These are phyloP conservation scores for Leccinum longicurvipes DNA, from an alignment of 768 basidiomycete genomes.

Conservation along the genomic window DNA sequence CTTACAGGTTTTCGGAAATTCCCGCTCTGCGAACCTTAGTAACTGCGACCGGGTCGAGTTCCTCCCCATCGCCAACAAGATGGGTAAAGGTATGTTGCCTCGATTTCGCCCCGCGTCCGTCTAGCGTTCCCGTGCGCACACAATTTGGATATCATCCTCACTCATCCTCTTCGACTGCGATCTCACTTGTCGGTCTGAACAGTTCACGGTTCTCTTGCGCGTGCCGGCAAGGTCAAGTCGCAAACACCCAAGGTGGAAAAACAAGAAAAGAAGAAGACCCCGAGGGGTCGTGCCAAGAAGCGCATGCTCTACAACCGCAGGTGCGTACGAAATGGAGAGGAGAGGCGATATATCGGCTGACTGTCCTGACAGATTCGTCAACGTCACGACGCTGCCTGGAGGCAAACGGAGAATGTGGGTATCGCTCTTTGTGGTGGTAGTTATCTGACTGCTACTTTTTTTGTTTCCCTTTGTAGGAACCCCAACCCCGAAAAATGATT, in stretches of 20 bases:
- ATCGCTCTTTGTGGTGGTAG: constrained; percentile 34
- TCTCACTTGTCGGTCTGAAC: neutral
- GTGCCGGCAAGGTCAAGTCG: constrained; percentile 95
- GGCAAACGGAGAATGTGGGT: constrained; percentile 98
- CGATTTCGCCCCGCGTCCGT: neutral
- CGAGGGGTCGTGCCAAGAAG: constrained; percentile 98
- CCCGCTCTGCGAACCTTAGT: neutral
- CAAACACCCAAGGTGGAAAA: constrained; percentile 84
- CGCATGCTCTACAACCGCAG: constrained; percentile 90
- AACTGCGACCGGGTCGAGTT: neutral
- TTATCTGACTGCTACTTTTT: constrained; percentile 4
- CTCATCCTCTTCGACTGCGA: neutral
- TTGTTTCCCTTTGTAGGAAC: constrained; percentile 16
- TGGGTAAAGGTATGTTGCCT: constrained; percentile 63
- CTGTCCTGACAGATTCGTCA: constrained; percentile 66
- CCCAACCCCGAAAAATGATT: constrained; percentile 29
- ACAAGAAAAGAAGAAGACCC: constrained; percentile 99
- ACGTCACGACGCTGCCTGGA: constrained; percentile 85
- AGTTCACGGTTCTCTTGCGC: constrained; percentile 99
- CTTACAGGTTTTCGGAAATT: neutral
- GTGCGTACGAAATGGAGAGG: constrained; percentile 40
- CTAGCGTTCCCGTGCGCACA: neutral
- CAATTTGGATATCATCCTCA: neutral
- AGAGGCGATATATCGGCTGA: neutral
- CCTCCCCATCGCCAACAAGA: constrained; percentile 45